Evolutionary conservation across 2,329 filamentous ascomycete species (phyloP), one percentile per base, ranked within the genome.

Genomic region (Ophiocordyceps robertsii): DNA sequence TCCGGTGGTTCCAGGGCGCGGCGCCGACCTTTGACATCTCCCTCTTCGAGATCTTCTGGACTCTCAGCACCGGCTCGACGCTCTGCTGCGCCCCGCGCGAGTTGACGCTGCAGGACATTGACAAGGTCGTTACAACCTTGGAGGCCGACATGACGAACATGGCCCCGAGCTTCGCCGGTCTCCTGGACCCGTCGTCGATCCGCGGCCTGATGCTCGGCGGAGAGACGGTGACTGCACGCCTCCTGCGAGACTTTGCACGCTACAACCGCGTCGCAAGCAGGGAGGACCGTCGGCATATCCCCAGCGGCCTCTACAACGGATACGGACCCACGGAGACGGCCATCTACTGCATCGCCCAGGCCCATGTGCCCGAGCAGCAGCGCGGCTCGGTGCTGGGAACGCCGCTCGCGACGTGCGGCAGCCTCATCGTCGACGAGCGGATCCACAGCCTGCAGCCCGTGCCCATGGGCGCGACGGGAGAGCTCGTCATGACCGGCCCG

Each of bases 41-140:
- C 1, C 80, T 89, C 0, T 88, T 89, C 53, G 85, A 90, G 52
- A 86, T 89, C 17, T 87, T 90, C 57, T 88, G 85, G 51, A 68
- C 84, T 0, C 87, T 84, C 78, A 73, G 73, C 42, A 70, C 70
- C 31, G 61, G 61, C 6, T 55, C 50, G 14, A 61, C 60, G 8
- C 54, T 64, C 7, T 63, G 60, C 46, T 57, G 56, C 13, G 59
- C 56, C 6, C 46, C 53, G 27, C 48, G 58, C 7, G 41, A 39
- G 7, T 39, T 61, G 10, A 61, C 51, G 1, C 43, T 62, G 38
- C 44, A 52, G 35, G 40, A 55, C 44, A 29, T 51, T 4, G 46
- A 47, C 42, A 42, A 39, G 13, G 52, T 51, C 3, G 38, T 55
- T 12, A 55, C 55, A 3, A 52, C 53, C 24, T 40, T 60, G 10